Conservation (phyloP, 2,329 filamentous ascomycete species). For the Colletotrichum phormii region DNA sequence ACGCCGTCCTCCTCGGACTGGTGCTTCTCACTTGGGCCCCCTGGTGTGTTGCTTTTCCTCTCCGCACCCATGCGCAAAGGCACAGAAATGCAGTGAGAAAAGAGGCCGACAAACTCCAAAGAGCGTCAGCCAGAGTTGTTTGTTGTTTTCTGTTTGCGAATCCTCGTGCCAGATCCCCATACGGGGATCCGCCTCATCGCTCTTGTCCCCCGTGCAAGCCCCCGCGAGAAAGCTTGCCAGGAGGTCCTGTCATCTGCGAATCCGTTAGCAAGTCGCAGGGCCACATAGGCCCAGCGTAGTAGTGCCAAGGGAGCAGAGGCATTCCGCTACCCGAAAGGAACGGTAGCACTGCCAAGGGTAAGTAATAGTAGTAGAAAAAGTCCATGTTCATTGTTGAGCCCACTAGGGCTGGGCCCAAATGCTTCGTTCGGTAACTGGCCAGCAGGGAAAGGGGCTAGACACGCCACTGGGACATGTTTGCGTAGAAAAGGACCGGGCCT, state of each 20-base stretch:
- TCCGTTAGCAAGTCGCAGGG: not conserved
- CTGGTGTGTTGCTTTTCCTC: slow-evolving; percentile 48
- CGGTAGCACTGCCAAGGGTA: slow-evolving; percentile 47
- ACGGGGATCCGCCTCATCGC: slow-evolving; percentile 12
- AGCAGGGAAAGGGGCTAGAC: not conserved
- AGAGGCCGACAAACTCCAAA: slow-evolving; percentile 46
- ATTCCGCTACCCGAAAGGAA: not conserved
- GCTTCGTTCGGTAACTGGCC: slow-evolving; percentile 9
- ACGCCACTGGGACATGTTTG: not conserved
- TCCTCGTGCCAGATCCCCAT: slow-evolving; percentile 14
- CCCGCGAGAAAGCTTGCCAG: slow-evolving; percentile 11
- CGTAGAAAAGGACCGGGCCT: slow-evolving; percentile 21
- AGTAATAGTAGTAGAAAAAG: slow-evolving; percentile 34
- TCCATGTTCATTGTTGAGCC: slow-evolving; percentile 25
- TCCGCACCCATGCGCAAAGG: slow-evolving; percentile 60
- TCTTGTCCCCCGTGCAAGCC: slow-evolving; percentile 1
- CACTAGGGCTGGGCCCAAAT: slow-evolving; percentile 29
- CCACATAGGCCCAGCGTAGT: not conserved
- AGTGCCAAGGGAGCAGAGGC: not conserved
- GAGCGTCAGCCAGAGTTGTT: slow-evolving; percentile 26
- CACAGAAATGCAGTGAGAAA: slow-evolving; percentile 65
- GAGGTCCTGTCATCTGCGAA: slow-evolving; percentile 9
- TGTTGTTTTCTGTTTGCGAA: slow-evolving; percentile 33
- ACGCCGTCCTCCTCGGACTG: no score
- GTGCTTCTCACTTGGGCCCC: no score